These are phyloP conservation scores for Anacardium occidentale DNA, from an alignment of 345 rosid species.

Conservation along the genomic window DNA sequence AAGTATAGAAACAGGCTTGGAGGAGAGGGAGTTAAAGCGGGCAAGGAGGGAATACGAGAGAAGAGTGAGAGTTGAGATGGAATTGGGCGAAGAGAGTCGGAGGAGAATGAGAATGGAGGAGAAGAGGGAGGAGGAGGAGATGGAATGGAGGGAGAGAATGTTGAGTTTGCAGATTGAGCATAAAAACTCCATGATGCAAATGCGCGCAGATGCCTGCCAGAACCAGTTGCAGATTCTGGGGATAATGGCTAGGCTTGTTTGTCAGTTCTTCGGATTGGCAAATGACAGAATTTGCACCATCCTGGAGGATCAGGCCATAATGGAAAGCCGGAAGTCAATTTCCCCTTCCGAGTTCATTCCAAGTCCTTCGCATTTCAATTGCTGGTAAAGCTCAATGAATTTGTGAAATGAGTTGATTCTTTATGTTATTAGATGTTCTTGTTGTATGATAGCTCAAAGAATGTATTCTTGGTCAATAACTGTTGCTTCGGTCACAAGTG, in stretches of 20 bases:
- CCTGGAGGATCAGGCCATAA: constrained; percentile 52
- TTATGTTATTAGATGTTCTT: neutral
- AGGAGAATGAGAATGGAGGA: constrained; percentile 56
- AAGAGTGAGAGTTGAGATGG: constrained; percentile 45
- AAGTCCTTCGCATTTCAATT: neutral
- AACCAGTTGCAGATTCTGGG: constrained; percentile 74
- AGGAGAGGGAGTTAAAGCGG: constrained; percentile 50
- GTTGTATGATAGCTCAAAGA: neutral
- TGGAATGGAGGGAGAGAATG: constrained; percentile 65
- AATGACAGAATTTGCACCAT: constrained; percentile 70
- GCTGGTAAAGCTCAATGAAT: neutral
- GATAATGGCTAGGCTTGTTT: constrained; percentile 59
- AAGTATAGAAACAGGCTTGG: constrained; percentile 48
- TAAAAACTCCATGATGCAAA: constrained; percentile 69
- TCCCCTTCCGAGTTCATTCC: constrained; percentile 65
- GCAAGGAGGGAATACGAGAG: constrained; percentile 46
- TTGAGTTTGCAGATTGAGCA: constrained; percentile 63
- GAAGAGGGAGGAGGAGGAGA: constrained; percentile 73
- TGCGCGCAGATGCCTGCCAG: constrained; percentile 71
- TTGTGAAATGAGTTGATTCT: neutral
- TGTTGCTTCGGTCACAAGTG: neutral
- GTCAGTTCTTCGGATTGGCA: constrained; percentile 58
- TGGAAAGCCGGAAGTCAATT: constrained; percentile 60
- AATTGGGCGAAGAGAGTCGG: constrained; percentile 46
- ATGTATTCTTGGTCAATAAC: neutral